Percentiles rank a stretch among this genome's conserved stretches.
phyloP scores from a whole-genome alignment of 805 yeast genomes.

The Geotrichum ghanense region DNA sequence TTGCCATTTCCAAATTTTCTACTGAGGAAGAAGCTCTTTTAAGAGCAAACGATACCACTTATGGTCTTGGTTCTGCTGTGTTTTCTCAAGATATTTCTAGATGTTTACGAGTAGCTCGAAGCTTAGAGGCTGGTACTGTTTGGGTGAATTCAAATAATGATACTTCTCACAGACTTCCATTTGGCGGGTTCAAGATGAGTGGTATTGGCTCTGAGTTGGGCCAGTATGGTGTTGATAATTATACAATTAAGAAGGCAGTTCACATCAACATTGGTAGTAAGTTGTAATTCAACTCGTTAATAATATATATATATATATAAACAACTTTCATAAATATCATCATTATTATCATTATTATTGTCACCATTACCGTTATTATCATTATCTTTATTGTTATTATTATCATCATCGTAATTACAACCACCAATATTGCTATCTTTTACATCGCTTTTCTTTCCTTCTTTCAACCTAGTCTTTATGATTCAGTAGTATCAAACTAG shows the following conservation, averaged over 20 bases:
- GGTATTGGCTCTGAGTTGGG: conserved; percentile 93
- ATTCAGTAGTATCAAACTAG: too few relatives aligned
- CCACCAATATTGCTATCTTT: too few relatives aligned
- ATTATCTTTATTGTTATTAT: too few relatives aligned
- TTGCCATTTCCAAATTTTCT: conserved; percentile 67
- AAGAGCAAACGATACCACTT: conserved; percentile 64
- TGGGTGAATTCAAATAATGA: conserved; percentile 56
- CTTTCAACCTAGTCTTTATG: too few relatives aligned
- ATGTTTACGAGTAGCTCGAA: conserved; percentile 52
- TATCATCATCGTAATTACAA: too few relatives aligned
- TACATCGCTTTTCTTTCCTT: too few relatives aligned
- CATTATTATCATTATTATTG: too few relatives aligned
- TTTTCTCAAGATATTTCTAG: conserved; percentile 61
- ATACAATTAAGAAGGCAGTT: conserved; percentile 80
- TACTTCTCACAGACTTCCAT: conserved; percentile 53
- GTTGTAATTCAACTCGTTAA: too few relatives aligned
- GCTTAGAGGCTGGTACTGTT: conserved; percentile 51
- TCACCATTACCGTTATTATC: too few relatives aligned
- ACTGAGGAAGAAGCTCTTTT: conserved; percentile 69
- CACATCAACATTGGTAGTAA: conserved; percentile 22
- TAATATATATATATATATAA: too few relatives aligned
- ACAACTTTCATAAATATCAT: too few relatives aligned
- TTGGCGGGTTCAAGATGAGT: conserved; percentile 63
- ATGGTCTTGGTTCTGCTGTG: conserved; percentile 82
- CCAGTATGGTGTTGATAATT: conserved; percentile 71